Percentiles rank a stretch among this genome's conserved stretches.
These are phyloP conservation scores for Yarrowia bubula DNA, from an alignment of 805 yeast species.

Conservation along the genomic window DNA sequence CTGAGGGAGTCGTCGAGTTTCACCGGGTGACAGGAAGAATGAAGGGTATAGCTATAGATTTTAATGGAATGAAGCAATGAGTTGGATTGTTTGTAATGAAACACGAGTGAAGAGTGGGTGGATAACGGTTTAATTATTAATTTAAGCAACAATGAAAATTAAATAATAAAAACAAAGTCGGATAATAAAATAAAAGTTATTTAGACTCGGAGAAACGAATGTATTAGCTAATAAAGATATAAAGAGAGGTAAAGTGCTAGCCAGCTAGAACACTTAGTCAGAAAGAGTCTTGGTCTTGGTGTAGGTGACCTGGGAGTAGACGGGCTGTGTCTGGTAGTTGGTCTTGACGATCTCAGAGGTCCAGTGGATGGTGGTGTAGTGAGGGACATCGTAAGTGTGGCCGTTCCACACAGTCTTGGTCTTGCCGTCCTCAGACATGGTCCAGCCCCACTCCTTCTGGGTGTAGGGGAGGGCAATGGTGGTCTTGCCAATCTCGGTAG, in stretches of 20 bases:
- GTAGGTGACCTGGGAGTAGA: conserved; percentile 9
- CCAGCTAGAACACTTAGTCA: neutral
- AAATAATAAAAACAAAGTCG: no score
- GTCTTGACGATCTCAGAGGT: conserved; percentile 6
- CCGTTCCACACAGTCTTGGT: conserved; percentile 1
- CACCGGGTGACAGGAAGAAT: conserved; percentile 2
- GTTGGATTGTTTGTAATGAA: no score
- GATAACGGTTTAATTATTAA: no score
- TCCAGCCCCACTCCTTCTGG: conserved; percentile 13
- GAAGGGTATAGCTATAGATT: no score
- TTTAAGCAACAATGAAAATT: no score
- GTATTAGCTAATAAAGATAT: neutral
- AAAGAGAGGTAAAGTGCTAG: neutral
- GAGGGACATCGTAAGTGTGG: neutral
- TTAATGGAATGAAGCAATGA: no score
- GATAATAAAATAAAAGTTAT: no score
- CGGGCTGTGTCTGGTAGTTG: conserved; percentile 21
- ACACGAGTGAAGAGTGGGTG: no score
- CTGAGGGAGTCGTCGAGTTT: conserved; percentile 20
- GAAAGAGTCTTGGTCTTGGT: conserved; percentile 8
- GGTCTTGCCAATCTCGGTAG: conserved; percentile 1
- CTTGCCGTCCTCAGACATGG: conserved; percentile 8
- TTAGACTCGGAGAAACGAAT: neutral
- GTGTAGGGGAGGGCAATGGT: conserved; percentile 17
- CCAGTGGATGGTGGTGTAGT: conserved; percentile 6